Base-by-base conservation (phyloP, 2,329 filamentous ascomycete genomes). In the Ophiosphaerella herpotricha region DNA sequence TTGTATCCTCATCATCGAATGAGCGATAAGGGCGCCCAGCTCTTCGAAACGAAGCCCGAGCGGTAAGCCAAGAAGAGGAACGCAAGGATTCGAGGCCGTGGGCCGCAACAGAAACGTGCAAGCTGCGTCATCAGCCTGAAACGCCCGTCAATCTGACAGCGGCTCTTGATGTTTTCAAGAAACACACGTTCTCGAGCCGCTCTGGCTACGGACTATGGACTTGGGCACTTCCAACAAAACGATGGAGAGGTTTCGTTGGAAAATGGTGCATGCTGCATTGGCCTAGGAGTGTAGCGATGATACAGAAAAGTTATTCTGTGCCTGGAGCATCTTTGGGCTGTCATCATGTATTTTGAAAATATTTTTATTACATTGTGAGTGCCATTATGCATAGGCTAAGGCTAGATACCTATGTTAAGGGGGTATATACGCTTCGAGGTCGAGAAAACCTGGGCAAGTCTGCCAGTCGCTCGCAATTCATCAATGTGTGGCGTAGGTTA, bases 71-170 rank as follows among this genome's bases (percentile, higher is more conserved):
- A 18, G 21, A 35, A 18, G 21, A 35, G 34, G 40, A 43, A 37
- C 35, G 31, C 43, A 37, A 29, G 35, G 55, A 52, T 54, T 58
- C 48, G 57, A 54, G 41, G 38, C 43, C 48, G 43, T 53, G 50
- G 50, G 52, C 38, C 57, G 33, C 31, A 34, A 34, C 40, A 48
- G 29, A 34, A 33, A 40, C 16, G 24, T 18, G 12, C 21, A 24
- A 43, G 36, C 34, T 40, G 43, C 42, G 46, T 63, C 51, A 61
- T 63, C 45, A 60, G 57, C 54, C 39, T 64, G 62, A 65, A 65
- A 65, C 62, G 39, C n/a, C 46, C 14, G 51, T 46, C 31, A 56
- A 50, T 50, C 45, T 63, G 46, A 52, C 48, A 57, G 51, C 50
- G 40, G 24, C 18, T 46, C 41, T 49, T 38, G 48, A 54, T 40